phyloP scores from a whole-genome alignment of 495 filamentous ascomycete genomes.

The Sporormia fimetaria region DNA sequence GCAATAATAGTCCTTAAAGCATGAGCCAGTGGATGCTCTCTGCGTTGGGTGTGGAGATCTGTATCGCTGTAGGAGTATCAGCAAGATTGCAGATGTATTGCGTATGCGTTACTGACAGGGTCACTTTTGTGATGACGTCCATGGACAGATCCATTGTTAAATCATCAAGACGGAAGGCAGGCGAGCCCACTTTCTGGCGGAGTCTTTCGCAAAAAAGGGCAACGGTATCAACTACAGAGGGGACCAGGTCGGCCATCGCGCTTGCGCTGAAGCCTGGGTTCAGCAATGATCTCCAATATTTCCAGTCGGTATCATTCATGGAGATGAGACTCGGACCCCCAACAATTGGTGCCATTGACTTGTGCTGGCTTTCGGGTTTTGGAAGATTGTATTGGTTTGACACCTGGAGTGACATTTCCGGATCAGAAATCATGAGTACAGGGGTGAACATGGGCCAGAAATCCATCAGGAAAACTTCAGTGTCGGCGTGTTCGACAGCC shows the following conservation, averaged over 20 bases:
- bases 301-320: slow-evolving; percentile 4
- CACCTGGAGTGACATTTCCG: background rate
- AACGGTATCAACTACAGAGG: background rate
- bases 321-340: background rate
- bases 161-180: background rate
- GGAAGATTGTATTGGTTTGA: background rate
- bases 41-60: slow-evolving; percentile 1
- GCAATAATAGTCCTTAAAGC: background rate
- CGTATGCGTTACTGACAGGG: background rate
- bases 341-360: background rate
- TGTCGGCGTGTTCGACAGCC: slow-evolving; percentile 2
- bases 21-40: background rate
- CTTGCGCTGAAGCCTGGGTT: slow-evolving; percentile 6
- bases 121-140: slow-evolving; percentile 1
- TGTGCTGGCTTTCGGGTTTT: background rate
- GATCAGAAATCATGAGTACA: background rate
- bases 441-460: background rate
- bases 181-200: background rate
- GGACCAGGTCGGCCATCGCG: background rate
- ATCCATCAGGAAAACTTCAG: background rate
- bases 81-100: background rate
- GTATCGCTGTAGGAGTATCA: background rate
- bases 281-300: background rate
- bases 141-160: background rate
- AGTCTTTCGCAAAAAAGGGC: background rate